Percentiles rank a stretch among this genome's conserved stretches.
phyloP scores from a whole-genome alignment of 1,284 basidiomycete genomes.

The Irpex rosettiformis region DNA sequence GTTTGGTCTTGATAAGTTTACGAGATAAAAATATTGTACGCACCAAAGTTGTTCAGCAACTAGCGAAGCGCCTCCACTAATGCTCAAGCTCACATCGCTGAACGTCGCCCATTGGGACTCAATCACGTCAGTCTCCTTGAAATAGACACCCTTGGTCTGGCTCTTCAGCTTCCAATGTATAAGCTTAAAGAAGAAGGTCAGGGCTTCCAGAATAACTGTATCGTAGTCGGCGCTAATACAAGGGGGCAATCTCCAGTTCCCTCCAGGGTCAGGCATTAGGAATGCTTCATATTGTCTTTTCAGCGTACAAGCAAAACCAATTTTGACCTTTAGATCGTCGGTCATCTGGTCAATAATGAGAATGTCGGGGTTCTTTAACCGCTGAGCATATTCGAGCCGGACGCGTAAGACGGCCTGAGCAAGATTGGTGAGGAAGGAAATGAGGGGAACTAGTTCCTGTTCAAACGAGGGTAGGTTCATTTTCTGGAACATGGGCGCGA shows the following conservation, averaged over 20 bases:
- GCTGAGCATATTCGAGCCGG: constrained; percentile 87
- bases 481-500: constrained; percentile 68
- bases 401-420: constrained; percentile 90
- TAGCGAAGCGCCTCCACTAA: constrained; percentile 85
- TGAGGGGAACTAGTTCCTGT: constrained; percentile 88
- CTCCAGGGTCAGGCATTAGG: constrained; percentile 79
- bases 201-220: constrained; percentile 81
- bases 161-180: constrained; percentile 96
- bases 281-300: constrained; percentile 94
- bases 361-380: constrained; percentile 85
- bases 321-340: constrained; percentile 89
- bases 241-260: constrained; percentile 86
- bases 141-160: constrained; percentile 88
- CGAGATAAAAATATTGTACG: constrained; percentile 12
- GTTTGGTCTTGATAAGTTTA: not conserved
- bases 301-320: constrained; percentile 91
- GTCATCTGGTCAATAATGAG: constrained; percentile 95
- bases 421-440: constrained; percentile 93
- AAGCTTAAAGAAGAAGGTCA: constrained; percentile 91
- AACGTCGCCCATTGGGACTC: constrained; percentile 97
- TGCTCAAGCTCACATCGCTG: constrained; percentile 88
- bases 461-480: constrained; percentile 95
- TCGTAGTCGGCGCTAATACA: constrained; percentile 92
- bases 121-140: constrained; percentile 96
- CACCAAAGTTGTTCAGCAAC: constrained; percentile 96